Base-by-base conservation (phyloP, 768 basidiomycete genomes). In the Crucibulum laeve region DNA sequence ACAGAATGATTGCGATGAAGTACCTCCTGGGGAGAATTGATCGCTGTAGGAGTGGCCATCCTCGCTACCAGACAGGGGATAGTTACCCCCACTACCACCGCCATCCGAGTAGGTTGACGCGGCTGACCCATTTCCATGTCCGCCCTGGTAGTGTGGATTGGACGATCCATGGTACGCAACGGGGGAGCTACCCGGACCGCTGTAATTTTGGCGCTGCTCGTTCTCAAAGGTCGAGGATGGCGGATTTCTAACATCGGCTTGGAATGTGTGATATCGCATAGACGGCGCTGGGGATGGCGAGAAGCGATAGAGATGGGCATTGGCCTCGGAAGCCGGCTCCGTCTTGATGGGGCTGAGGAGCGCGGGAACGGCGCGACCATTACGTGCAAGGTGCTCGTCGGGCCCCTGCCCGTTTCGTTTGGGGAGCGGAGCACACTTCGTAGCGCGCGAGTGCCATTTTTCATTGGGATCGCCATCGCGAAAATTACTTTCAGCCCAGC, bases 381-480 rank as follows among this genome's bases (percentile, higher is more conserved):
- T 63, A 48, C 61, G 63, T 52, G 43, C 46, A 33, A 55, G 10
- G 40, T 42, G 39, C 25, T 64, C 57, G 43, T 61, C 65, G 10
- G 59, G 56, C n/a, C 53, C 53, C 41, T 64, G 65, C 25, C 25
- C 60, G 52, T 49, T 61, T 61, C 47, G 52, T 30, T 74, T 74
- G 25, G 65, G 56, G 34, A 74, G 57, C 5, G 77, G 60, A 10
- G 70, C 60, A 54, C 82, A 84, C 59, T 88, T 86, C 5, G 82
- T 77, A 3, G 87, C 86, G 32, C 87, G 78, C 11, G 87, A 89
- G 60, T 90, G 87, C 87, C 87, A 90, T 58, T 87, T 85, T 66
- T 89, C 87, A 52, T 80, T 81, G 3, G 85, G 79, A 60, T 89
- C 87, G 15, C 84, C 85, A 52, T 88, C 84, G 44, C 85, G 78